Percentiles rank a stretch among this genome's conserved stretches.
Conservation (phyloP, 176 grass and related monocot genomes). For the Paspalum notatum region DNA sequence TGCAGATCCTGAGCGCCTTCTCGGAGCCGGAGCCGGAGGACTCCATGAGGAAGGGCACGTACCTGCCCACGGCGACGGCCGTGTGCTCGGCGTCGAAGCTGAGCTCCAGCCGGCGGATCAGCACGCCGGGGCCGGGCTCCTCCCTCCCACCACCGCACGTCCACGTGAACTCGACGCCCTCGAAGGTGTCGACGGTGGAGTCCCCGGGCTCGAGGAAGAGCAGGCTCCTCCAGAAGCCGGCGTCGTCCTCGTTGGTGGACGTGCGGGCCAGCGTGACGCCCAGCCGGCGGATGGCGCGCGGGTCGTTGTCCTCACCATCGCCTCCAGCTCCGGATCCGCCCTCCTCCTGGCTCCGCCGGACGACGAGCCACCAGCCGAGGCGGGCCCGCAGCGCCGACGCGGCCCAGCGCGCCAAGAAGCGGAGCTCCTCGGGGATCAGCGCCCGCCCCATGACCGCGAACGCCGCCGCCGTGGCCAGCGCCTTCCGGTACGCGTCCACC, state of each 20-base stretch:
- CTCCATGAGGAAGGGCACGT: constrained; percentile 38
- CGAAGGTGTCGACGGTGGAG: constrained; percentile 40
- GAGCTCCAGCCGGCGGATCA: constrained; percentile 24
- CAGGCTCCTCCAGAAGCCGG: not conserved
- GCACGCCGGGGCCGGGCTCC: constrained; percentile 7
- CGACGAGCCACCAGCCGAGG: constrained; percentile 6
- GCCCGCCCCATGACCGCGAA: constrained; percentile 45
- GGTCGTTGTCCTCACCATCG: constrained; percentile 31
- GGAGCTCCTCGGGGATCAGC: constrained; percentile 47
- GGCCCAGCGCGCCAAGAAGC: constrained; percentile 30
- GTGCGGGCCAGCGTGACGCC: constrained; percentile 1
- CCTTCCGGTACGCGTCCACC: constrained; percentile 42
- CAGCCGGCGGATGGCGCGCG: constrained; percentile 14
- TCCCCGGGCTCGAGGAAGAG: constrained; percentile 38
- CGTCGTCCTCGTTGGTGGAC: not conserved
- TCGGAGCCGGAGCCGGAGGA: constrained; percentile 3
- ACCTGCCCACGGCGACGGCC: constrained; percentile 22
- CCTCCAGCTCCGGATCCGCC: not conserved
- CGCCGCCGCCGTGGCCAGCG: constrained; percentile 41
- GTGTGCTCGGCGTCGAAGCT: constrained; percentile 43
- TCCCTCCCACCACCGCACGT: not conserved
- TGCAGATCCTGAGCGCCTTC: constrained; percentile 35
- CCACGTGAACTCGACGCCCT: constrained; percentile 44
- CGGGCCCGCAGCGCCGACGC: not conserved
- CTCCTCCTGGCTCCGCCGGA: not conserved